Base-by-base conservation (phyloP, 225 moss, liverwort and hornwort species). In the Neckera pumila region DNA sequence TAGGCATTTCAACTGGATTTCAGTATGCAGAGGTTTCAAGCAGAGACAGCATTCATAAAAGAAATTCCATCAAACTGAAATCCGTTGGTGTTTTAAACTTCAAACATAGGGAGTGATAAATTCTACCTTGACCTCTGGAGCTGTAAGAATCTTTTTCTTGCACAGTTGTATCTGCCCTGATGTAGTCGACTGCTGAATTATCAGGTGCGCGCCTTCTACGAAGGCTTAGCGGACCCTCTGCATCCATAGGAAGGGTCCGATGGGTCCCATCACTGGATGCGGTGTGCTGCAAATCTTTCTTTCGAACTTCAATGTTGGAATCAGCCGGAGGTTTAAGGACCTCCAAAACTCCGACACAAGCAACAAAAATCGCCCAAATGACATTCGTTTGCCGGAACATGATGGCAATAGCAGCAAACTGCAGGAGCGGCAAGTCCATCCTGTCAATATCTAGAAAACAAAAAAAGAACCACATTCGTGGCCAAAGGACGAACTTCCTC, bases 361-460 rank as follows among this genome's bases (percentile, higher is more conserved):
- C 90, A 38, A 96, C 94, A 91, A 99, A 99, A 86, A 96, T 86
- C 76, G 90, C 89, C 98, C 98, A 99, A 65, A 97, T 93, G n/a
- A 90, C 95, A 88, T 97, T 96, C 45, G 97, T 96, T 91, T 97
- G 97, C 86, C 97, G 93, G 80, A 97, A 93, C 87, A 95, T 86
- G 73, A 97, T 91, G 66, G 95, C 90, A 40, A 95, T 57, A 40
- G 92, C 94, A 81, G 95, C 96, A 71, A 97, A 94, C 96, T 96
- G 93, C 88, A 91, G 56, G 34, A 85, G 78, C 53, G 40, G 56
- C 79, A 80, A 84, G 47, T 75, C 38, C 84, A 78, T 26, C 43
- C 65, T 63, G 49, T 91, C 59, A 91, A 69, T 27, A 85, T 65
- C 49, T 65, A 83, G 61, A 47, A 57, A 57, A 66, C 25, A 25